Percentiles rank a stretch among this genome's conserved stretches.
Conservation (phyloP, 2,329 filamentous ascomycete genomes). For the Talaromyces sp. region DNA sequence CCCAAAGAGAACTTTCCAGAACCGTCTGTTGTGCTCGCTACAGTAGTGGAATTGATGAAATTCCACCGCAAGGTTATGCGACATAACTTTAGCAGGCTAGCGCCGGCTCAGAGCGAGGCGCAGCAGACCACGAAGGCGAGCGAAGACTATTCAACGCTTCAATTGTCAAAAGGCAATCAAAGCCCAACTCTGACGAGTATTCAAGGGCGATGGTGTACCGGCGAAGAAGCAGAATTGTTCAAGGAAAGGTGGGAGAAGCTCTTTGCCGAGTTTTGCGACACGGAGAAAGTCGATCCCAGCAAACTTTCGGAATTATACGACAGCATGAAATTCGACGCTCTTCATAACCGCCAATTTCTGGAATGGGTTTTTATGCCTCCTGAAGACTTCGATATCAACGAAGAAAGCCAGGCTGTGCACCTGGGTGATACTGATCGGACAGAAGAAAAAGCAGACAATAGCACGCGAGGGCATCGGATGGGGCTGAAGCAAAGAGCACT, state of each 20-base stretch:
- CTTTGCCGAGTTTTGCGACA: constrained; percentile 92
- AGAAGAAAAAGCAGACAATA: constrained; percentile 27
- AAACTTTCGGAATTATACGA: constrained; percentile 98
- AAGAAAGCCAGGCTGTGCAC: constrained; percentile 12
- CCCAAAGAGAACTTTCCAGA: constrained; percentile 86
- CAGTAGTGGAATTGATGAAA: constrained; percentile 94
- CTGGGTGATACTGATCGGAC: constrained; percentile 16
- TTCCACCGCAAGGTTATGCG: constrained; percentile 95
- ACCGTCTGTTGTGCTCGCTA: constrained; percentile 83
- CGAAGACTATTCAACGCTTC: constrained; percentile 13
- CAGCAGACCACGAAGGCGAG: constrained; percentile 30
- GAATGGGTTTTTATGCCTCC: constrained; percentile 97
- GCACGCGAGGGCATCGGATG: constrained; percentile 32
- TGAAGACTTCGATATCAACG: constrained; percentile 63
- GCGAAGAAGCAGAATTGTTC: constrained; percentile 91
- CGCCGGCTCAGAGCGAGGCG: constrained; percentile 57
- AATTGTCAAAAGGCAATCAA: constrained; percentile 16
- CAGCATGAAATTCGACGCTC: constrained; percentile 98
- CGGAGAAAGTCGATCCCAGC: constrained; percentile 96
- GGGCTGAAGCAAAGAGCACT: constrained; percentile 50
- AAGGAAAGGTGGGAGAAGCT: constrained; percentile 97
- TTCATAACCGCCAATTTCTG: constrained; percentile 92
- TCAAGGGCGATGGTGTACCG: constrained; percentile 91
- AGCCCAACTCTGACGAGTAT: constrained; percentile 61
- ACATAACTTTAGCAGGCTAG: constrained; percentile 79